phyloP scores from a whole-genome alignment of 2,329 filamentous ascomycete species.

The Calcarisporium arbuscula region DNA sequence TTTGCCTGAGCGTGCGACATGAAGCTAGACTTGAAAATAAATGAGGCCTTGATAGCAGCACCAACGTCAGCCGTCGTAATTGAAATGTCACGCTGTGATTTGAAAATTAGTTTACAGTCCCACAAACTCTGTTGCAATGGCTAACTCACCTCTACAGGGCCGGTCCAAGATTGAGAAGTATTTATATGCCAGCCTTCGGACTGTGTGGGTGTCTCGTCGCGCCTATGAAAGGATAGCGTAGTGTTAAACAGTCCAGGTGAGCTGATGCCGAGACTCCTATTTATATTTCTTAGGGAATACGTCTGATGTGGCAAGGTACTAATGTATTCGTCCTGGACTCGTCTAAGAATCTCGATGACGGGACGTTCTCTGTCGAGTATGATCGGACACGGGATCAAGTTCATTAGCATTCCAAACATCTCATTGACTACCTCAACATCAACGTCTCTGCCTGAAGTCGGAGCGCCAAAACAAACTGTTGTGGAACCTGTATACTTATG shows the following conservation, averaged over 20 bases:
- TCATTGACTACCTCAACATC: neutral
- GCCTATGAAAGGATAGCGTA: neutral
- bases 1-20: no score
- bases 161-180: no score
- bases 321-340: neutral
- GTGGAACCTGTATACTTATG: neutral
- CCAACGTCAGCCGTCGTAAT: no score
- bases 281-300: neutral
- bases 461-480: neutral
- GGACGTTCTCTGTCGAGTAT: neutral
- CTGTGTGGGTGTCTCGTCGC: neutral
- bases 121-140: no score
- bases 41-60: no score
- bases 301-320: conserved; percentile 1
- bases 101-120: no score
- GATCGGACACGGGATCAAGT: neutral
- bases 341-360: neutral
- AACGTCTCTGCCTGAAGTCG: neutral
- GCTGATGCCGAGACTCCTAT: neutral
- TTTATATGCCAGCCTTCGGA: no score
- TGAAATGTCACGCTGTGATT: no score
- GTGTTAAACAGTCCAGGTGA: neutral
- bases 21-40: no score
- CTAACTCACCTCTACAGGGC: no score
- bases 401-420: neutral